A percentile compares a stretch with the other conserved stretches of the same genome.
phyloP scores from a whole-genome alignment of 2,329 filamentous ascomycete species.

The Paracorniculantispora psalliotae region DNA sequence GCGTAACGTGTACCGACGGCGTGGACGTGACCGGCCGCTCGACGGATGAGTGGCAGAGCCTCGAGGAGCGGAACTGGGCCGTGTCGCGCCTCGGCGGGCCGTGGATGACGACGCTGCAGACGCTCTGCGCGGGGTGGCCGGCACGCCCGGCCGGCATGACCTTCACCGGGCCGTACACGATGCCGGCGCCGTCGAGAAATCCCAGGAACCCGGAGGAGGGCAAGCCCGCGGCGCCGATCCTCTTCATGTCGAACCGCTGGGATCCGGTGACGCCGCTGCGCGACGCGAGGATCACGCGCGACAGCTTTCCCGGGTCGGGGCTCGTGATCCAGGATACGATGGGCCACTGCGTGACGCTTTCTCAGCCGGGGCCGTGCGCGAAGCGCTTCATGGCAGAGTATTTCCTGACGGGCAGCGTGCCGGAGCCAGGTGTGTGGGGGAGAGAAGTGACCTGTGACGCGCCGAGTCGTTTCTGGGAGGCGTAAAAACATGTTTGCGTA shows the following conservation, averaged over 20 bases:
- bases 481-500: background rate
- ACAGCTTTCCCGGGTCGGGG: slow-evolving; percentile 17
- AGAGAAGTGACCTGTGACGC: slow-evolving; percentile 16
- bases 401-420: slow-evolving; percentile 18
- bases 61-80: background rate
- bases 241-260: slow-evolving; percentile 37
- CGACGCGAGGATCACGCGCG: slow-evolving; percentile 28
- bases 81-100: background rate
- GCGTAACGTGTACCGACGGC: background rate
- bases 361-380: slow-evolving; percentile 14
- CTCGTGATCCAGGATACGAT: slow-evolving; percentile 21
- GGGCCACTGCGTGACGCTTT: slow-evolving; percentile 18
- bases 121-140: slow-evolving; percentile 32
- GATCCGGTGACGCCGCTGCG: slow-evolving; percentile 42
- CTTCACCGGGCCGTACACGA: background rate
- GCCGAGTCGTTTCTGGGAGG: background rate
- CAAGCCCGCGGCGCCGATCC: slow-evolving; percentile 35
- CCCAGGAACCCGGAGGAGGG: slow-evolving; percentile 17
- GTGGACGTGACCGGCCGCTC: background rate
- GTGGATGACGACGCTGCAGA: background rate
- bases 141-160: background rate
- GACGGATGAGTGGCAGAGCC: background rate
- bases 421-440: no score
- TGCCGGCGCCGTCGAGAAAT: background rate
- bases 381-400: slow-evolving; percentile 17